Conservation (phyloP, 176 grass and related monocot genomes). For the Paspalum vaginatum region DNA sequence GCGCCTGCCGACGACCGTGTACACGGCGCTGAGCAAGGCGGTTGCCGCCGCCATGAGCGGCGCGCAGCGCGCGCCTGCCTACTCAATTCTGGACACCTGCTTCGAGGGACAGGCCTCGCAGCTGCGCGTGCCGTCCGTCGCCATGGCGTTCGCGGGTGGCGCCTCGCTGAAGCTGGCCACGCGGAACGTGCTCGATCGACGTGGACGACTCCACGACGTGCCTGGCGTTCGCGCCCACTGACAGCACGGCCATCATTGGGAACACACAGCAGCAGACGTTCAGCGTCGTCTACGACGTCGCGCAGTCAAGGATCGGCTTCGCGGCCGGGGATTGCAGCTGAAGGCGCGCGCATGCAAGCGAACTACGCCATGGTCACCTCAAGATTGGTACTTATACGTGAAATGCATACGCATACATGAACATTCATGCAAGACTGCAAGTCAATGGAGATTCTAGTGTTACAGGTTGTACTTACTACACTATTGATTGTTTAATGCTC, state of each 20-base stretch:
- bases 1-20: constrained; percentile 63
- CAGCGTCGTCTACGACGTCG: constrained; percentile 69
- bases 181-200: constrained; percentile 61
- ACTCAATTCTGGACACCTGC: constrained; percentile 78
- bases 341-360: constrained; percentile 19
- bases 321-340: constrained; percentile 72
- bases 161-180: constrained; percentile 47
- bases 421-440: background rate
- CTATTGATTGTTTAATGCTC: background rate
- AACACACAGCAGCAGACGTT: constrained; percentile 94
- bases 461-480: background rate
- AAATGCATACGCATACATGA: constrained; percentile 14
- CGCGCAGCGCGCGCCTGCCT: constrained; percentile 36
- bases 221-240: constrained; percentile 68
- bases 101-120: constrained; percentile 49
- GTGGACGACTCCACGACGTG: constrained; percentile 69
- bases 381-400: background rate
- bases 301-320: constrained; percentile 65
- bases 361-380: background rate
- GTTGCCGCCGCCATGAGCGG: constrained; percentile 47
- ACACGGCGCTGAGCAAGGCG: constrained; percentile 68
- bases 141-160: constrained; percentile 59
- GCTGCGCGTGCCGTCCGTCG: constrained; percentile 54
- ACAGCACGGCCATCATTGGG: constrained; percentile 63
- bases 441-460: background rate